phyloP scores from a whole-genome alignment of 2,329 filamentous ascomycete species.

The Aspergillus chevalieri region DNA sequence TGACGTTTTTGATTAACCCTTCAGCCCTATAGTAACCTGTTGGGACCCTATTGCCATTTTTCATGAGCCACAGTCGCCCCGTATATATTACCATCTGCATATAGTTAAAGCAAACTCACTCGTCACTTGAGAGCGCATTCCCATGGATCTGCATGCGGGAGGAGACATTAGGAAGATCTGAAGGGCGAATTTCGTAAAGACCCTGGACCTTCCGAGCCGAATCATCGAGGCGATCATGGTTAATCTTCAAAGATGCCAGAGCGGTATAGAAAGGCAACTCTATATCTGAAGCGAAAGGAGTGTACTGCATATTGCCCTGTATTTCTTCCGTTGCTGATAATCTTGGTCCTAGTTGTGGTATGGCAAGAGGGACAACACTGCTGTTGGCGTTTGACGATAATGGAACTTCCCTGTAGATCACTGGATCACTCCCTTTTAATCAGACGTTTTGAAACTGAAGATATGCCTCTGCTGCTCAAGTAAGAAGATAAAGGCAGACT shows the following conservation, averaged over 20 bases:
- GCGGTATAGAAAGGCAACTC: conserved; percentile 92
- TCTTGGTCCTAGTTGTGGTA: neutral
- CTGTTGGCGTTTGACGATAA: no score
- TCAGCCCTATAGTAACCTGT: conserved; percentile 72
- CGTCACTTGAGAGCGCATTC: conserved; percentile 73
- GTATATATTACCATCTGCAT: neutral
- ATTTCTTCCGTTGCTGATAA: neutral
- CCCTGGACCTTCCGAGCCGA: conserved; percentile 81
- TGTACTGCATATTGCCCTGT: conserved; percentile 59
- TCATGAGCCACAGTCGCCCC: neutral
- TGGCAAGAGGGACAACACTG: neutral
- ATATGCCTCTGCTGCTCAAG: no score
- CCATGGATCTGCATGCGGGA: conserved; percentile 87
- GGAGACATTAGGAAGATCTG: conserved; percentile 65
- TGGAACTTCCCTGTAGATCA: no score
- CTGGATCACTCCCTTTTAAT: no score
- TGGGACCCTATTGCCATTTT: conserved; percentile 50
- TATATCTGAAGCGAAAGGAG: conserved; percentile 87
- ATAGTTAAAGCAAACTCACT: conserved; percentile 51
- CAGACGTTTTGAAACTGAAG: neutral
- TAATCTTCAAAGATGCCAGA: conserved; percentile 88
- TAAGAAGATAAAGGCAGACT: no score
- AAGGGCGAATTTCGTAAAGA: conserved; percentile 75
- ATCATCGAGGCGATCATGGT: conserved; percentile 94
- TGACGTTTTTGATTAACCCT: conserved; percentile 91